These are phyloP conservation scores for Gossypium davidsonii DNA, from an alignment of 441 rosid genomes.

Conservation along the genomic window DNA sequence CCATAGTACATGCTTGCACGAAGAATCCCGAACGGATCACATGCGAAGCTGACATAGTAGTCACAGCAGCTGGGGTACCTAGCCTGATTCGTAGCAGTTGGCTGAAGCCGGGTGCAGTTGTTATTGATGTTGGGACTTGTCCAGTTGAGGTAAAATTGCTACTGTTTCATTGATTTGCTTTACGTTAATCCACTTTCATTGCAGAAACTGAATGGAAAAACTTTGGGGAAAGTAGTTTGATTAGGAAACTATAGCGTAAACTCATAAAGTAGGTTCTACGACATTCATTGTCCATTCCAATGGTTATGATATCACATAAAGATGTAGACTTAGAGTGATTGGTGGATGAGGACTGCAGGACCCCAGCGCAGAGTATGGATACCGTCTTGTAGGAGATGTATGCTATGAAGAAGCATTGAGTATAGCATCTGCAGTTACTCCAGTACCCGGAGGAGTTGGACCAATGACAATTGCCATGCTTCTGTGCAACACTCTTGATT, in stretches of 20 bases:
- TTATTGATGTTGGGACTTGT: slow-evolving; percentile 77
- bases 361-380: slow-evolving; percentile 55
- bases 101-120: slow-evolving; percentile 78
- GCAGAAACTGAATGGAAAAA: slow-evolving; percentile 11
- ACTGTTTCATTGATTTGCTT: slow-evolving; percentile 9
- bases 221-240: slow-evolving; percentile 10
- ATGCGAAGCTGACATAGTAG: slow-evolving; percentile 65
- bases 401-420: slow-evolving; percentile 67
- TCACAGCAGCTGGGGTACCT: slow-evolving; percentile 76
- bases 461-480: slow-evolving; percentile 92
- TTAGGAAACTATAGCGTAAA: neutral
- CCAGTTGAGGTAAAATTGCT: slow-evolving; percentile 55
- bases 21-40: slow-evolving; percentile 60
- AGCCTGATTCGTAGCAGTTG: slow-evolving; percentile 70
- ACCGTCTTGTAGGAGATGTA: slow-evolving; percentile 82
- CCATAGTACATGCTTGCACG: slow-evolving; percentile 59
- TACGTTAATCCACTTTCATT: neutral
- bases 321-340: neutral
- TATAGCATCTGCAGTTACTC: slow-evolving; percentile 73
- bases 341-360: slow-evolving; percentile 40
- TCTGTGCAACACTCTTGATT: slow-evolving; percentile 66
- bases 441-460: slow-evolving; percentile 94
- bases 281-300: neutral
- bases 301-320: neutral
- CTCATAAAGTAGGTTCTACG: neutral